phyloP scores from a whole-genome alignment of 75 land plant genomes.

The Pinus taeda region DNA sequence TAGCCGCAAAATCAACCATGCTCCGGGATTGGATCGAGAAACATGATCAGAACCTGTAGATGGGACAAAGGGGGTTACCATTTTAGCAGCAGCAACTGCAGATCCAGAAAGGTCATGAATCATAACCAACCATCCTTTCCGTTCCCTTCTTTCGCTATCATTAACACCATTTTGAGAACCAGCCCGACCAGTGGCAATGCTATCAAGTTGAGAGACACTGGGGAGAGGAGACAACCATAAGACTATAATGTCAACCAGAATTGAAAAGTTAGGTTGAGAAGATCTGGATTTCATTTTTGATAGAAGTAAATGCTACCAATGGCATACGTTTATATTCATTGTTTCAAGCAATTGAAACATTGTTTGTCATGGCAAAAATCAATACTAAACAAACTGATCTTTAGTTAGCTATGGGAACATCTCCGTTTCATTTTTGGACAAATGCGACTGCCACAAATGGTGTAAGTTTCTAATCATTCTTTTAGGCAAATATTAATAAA shows the following conservation, averaged over 20 bases:
- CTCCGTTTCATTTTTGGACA: not conserved
- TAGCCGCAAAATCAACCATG: constrained; percentile 94
- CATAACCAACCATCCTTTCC: constrained; percentile 94
- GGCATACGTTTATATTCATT: too few species aligned
- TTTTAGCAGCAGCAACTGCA: constrained; percentile 90
- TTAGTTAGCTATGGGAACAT: too few species aligned
- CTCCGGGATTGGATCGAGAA: constrained; percentile 86
- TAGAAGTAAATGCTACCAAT: too few species aligned
- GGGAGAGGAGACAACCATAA: constrained; percentile 6
- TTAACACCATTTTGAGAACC: constrained; percentile 28
- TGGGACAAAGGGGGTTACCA: constrained; percentile 97
- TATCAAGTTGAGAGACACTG: constrained; percentile 45
- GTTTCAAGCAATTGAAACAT: too few species aligned
- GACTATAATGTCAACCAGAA: not conserved
- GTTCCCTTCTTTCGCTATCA: constrained; percentile 62
- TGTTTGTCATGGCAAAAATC: too few species aligned
- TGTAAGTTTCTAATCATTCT: not conserved
- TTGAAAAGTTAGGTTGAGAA: not conserved
- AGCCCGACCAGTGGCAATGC: constrained; percentile 31
- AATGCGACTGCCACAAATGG: not conserved
- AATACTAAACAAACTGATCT: too few species aligned
- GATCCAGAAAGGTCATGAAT: constrained; percentile 95
- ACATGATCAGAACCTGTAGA: constrained; percentile 86
- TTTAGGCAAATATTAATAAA: not conserved
- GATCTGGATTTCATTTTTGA: too few species aligned